Percentiles rank a stretch among this genome's conserved stretches.
phyloP scores from a whole-genome alignment of 495 filamentous ascomycete genomes.

The Podospora pseudopauciseta region DNA sequence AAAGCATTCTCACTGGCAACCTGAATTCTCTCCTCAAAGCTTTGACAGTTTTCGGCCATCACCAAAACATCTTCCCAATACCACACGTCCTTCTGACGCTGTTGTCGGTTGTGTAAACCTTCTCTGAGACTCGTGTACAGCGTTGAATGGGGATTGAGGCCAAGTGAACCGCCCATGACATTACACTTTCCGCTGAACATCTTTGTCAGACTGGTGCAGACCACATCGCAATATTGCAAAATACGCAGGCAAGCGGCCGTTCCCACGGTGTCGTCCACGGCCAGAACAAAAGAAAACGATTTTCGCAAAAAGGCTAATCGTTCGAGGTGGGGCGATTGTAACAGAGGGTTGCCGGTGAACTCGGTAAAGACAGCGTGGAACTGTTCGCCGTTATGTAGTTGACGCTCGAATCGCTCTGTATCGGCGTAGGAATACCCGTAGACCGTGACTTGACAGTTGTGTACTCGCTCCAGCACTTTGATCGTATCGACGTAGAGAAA shows the following conservation, averaged over 20 bases:
- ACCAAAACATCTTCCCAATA: slow-evolving; percentile 20
- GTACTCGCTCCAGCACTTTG: slow-evolving; percentile 19
- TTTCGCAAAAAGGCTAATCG: slow-evolving; percentile 6
- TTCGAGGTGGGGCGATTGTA: slow-evolving; percentile 20
- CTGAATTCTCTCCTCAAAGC: slow-evolving; percentile 16
- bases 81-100: slow-evolving; percentile 11
- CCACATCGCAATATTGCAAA: slow-evolving; percentile 16
- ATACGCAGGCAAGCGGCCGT: slow-evolving; percentile 18
- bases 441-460: neutral
- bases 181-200: slow-evolving; percentile 31
- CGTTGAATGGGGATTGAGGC: slow-evolving; percentile 1
- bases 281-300: slow-evolving; percentile 13
- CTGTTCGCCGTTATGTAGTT: neutral
- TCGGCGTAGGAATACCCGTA: slow-evolving; percentile 12
- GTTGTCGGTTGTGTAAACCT: neutral
- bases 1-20: slow-evolving; percentile 19
- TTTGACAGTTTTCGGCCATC: slow-evolving; percentile 26
- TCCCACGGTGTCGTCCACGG: slow-evolving; percentile 32
- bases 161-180: slow-evolving; percentile 27
- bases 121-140: neutral
- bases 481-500: slow-evolving; percentile 33
- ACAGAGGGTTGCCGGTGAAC: slow-evolving; percentile 31
- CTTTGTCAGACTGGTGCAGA: slow-evolving; percentile 31
- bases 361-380: slow-evolving; percentile 26
- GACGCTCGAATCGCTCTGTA: neutral